Base-by-base conservation (phyloP, 305 asterid species). In the Fraxinus latifolia region DNA sequence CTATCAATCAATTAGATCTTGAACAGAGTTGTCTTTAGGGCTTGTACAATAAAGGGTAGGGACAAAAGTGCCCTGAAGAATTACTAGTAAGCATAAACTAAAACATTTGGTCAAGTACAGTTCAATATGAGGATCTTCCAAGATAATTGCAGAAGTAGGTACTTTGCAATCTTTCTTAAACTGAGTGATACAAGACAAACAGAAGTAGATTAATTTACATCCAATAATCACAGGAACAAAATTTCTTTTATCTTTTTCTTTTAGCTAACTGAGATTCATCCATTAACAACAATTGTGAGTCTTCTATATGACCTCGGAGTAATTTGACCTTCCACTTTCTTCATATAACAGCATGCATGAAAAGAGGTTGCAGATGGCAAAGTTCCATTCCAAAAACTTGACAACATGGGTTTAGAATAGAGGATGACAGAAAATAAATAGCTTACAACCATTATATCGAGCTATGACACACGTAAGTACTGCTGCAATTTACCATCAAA, bases 221-320 rank as follows among this genome's bases (percentile, higher is more conserved):
- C 76, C 21, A 31, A 71, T 32, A 32, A 15, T 33, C 44, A 71
- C 27, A 71, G 23, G 19, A 71, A 71, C 19, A 71, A 71, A 71
- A 33, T 32, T 19, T 33, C 11, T 1, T 27, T 6, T 70, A 9
- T 29, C 32, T 1, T 71, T 33, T 71, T 31, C 76, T 33, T 71
- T 71, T 33, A 71, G 25, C 76, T 31, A 71, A 21, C 44, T 67
- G 42, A 71, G 25, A 68, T 71, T 71, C 76, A 71, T 71, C 44
- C 76, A 70, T 70, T 37, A 14, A 31, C 76, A 23, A 65, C 17
- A 15, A 5, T 5, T 32, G 31, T 6, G 11, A 31, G 42, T 29
- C 76, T 70, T 27, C 37, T 27, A 31, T 14, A 70, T 12, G 76
- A 70, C 25, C 23, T 31, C 11, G 4, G 42, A 29, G 36, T 31